Conservation (phyloP, 2,329 filamentous ascomycete species). For the Diaporthe humulicola region DNA sequence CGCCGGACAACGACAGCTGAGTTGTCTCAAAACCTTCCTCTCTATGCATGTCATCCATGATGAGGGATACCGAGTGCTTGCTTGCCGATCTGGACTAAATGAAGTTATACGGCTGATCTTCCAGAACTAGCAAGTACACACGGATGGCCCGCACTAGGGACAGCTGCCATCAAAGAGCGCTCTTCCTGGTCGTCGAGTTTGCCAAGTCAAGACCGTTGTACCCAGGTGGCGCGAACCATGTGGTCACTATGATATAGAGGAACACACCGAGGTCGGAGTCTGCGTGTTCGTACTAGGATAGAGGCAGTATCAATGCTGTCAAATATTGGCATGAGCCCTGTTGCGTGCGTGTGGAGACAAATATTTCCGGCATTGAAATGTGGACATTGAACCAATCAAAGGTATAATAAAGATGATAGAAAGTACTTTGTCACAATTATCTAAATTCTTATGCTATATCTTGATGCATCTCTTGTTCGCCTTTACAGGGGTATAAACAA, state of each 20-base stretch:
- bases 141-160: too few relatives aligned
- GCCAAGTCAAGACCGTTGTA: background rate
- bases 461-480: background rate
- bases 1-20: background rate
- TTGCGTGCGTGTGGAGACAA: background rate
- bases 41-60: background rate
- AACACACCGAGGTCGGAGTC: too few relatives aligned
- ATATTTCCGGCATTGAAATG: background rate
- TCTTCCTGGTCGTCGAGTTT: too few relatives aligned
- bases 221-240: background rate
- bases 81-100: background rate
- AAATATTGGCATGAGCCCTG: too few relatives aligned
- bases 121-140: background rate
- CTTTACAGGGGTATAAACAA: constrained; percentile 9
- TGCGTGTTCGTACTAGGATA: background rate
- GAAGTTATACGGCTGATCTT: background rate
- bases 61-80: background rate
- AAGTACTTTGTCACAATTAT: background rate
- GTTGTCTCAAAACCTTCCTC: background rate
- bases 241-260: background rate
- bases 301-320: background rate
- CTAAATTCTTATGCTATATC: background rate
- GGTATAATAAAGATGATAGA: background rate
- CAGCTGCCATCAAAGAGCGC: too few relatives aligned
- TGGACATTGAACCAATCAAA: too few relatives aligned